Evolutionary conservation across 306 rosid species (phyloP), one percentile per base, ranked within the genome.

Genomic region (Prunus padus): DNA sequence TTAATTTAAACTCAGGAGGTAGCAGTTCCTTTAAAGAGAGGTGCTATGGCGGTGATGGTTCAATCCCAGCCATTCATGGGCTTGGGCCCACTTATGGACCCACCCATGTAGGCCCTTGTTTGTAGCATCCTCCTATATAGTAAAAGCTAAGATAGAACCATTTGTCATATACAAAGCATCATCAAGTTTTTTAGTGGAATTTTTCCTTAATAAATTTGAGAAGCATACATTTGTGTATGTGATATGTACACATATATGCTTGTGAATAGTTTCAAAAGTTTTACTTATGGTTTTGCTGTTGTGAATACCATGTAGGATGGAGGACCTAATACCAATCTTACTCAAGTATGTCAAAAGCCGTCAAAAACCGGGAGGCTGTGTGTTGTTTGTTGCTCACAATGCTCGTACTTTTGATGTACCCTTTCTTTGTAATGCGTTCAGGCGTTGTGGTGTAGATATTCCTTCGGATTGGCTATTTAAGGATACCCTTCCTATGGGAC

Each of bases 371-470:
- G 91, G 86, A 13, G 99, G 99, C 45, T 63, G 76, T 66, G 88
- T 86, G 49, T 69, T 95, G 77, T 84, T 76, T 67, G 91, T 86
- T 26, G 99, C 83, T 84, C 99, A 95, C 79, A 95, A 89, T 83
- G 96, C 89, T 86, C 92, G 93, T 11, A 0, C 0, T 81, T 95
- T 92, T n/a, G 99, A 95, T 57, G 96, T 92, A 42, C 99, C 99
- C 20, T 95, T 95, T 83, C 55, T 95, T 82, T 56, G 82, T 8
- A 55, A 73, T 11, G 99, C 86, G 78, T 90, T 95, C 7, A 78
- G 30, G 31, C 97, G 99, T 23, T 84, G 82, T 78, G 87, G 91
- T 3, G 10, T 18, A 1, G 87, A 84, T 66, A 16, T 95, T 81
- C 99, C 99, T 83, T 37, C 47, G 9, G 65, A 92, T 76, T 90